Conservation (phyloP, 495 filamentous ascomycete species). For the Hypoxylon lienhwacheense region DNA sequence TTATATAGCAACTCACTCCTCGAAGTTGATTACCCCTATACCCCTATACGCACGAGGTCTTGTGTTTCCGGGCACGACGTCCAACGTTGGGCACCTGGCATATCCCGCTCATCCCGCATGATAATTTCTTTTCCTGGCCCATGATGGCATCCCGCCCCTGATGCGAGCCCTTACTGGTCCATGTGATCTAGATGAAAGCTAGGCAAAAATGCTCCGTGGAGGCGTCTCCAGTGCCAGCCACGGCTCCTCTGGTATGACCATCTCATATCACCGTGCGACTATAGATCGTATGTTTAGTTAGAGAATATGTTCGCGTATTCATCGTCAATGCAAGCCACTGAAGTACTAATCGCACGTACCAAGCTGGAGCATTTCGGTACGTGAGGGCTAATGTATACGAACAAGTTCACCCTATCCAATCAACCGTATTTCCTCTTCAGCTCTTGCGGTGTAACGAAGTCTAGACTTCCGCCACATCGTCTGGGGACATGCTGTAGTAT, state of each 20-base stretch:
- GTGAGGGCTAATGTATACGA: not conserved
- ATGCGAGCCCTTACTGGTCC: slow-evolving; percentile 4
- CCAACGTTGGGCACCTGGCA: not conserved
- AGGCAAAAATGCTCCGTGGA: not conserved
- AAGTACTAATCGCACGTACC: not conserved
- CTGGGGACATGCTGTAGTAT: slow-evolving; percentile 7
- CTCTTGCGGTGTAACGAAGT: slow-evolving; percentile 14
- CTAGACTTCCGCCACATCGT: slow-evolving; percentile 24
- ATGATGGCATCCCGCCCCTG: slow-evolving; percentile 16
- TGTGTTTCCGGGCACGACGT: slow-evolving; percentile 5
- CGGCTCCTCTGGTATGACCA: slow-evolving; percentile 3
- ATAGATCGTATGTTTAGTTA: slow-evolving; percentile 17
- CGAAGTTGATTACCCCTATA: not conserved
- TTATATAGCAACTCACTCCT: slow-evolving; percentile 16
- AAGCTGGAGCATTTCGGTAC: not conserved
- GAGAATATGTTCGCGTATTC: slow-evolving; percentile 8
- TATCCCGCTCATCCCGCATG: slow-evolving; percentile 6
- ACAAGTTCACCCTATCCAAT: slow-evolving; percentile 4
- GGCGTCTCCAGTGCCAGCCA: slow-evolving; percentile 3
- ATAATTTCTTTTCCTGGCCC: slow-evolving; percentile 10
- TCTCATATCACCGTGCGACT: slow-evolving; percentile 20
- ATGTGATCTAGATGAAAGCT: slow-evolving; percentile 18
- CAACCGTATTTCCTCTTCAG: slow-evolving; percentile 14
- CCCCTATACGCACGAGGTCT: not conserved
- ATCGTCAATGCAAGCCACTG: slow-evolving; percentile 24